Base-by-base conservation (phyloP, 805 yeast genomes). In the Candida berthetii region DNA sequence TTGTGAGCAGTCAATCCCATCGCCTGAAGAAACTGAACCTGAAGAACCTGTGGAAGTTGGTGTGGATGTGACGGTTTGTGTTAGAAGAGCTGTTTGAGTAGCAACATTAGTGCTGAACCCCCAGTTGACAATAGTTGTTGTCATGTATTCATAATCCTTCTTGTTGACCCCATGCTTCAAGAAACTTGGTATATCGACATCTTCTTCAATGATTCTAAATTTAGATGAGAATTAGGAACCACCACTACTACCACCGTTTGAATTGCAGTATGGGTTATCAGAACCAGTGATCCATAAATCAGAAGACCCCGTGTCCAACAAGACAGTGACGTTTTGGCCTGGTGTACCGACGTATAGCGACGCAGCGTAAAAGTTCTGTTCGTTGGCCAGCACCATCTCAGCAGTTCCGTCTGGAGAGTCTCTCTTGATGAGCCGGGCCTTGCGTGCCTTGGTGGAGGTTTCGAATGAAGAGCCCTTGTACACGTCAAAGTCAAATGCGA, bases 251-350 rank as follows among this genome's bases (percentile, higher is more conserved):
- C 48, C 37, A 3, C 47, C 16, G 8, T 45, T 44, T 3, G 56
- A 44, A 3, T 52, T 36, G 51, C 80, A 74, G 42, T 66, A 71
- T 2, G 81, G 72, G 50, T 77, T 78, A 34, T 61, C 51, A 2
- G 71, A 55, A 22, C 69, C 65, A 44, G 74, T 67, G 18, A 82
- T 76, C 86, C 87, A 82, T 18, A 85, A 61, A 56, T 84, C 91
- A 0, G 85, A 72, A 0, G 89, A 82, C 3, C 91, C 93, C 1
- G 90, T 84, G 53, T 84, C 93, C n/a, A 84, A 55, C 31, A 80
- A 57, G 9, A 82, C 77, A 9, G 65, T 66, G 6, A 82, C 65
- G n/a, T 64, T 57, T 50, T 82, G 82, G 1, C 66, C 53, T 1
- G 80, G 72, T 0, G 85, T 74, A 4, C 93, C 91, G 17, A 84